Percentiles rank a stretch among this genome's conserved stretches.
Conservation (phyloP, 371 early-diverging fungal genomes). For the Mortierella sp. region DNA sequence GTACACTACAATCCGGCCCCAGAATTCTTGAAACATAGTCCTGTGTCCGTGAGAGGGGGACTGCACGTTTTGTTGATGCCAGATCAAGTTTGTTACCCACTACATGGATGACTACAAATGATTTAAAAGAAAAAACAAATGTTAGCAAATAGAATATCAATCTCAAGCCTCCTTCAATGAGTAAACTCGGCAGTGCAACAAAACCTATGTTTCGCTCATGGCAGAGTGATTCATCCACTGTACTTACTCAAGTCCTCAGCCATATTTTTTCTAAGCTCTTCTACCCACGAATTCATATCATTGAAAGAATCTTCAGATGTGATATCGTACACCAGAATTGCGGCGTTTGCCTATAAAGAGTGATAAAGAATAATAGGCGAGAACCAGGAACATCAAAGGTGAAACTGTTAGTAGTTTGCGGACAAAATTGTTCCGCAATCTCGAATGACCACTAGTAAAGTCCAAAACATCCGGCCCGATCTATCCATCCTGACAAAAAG, state of each 20-base stretch:
- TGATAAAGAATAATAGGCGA: neutral
- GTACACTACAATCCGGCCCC: constrained; percentile 61
- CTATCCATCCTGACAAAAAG: too few species aligned
- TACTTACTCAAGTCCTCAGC: constrained; percentile 59
- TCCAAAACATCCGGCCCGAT: too few species aligned
- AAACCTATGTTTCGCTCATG: neutral
- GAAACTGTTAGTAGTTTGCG: too few species aligned
- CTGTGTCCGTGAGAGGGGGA: constrained; percentile 60
- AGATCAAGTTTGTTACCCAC: constrained; percentile 79
- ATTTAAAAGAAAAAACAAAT: neutral
- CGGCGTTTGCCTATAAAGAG: constrained; percentile 59
- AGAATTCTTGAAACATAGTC: constrained; percentile 63
- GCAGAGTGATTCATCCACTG: too few species aligned
- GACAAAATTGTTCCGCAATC: too few species aligned
- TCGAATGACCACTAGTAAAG: too few species aligned
- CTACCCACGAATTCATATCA: constrained; percentile 67
- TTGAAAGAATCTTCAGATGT: constrained; percentile 61
- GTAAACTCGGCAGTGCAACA: neutral
- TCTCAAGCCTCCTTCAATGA: too few species aligned
- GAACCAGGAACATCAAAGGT: too few species aligned
- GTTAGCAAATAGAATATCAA: neutral
- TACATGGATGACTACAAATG: constrained; percentile 66
- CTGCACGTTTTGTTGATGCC: constrained; percentile 60
- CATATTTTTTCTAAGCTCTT: constrained; percentile 73
- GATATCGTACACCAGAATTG: constrained; percentile 69